A percentile compares a stretch with the other conserved stretches of the same genome.
These are phyloP conservation scores for Russula olivacea DNA, from an alignment of 768 basidiomycete genomes.

Conservation along the genomic window DNA sequence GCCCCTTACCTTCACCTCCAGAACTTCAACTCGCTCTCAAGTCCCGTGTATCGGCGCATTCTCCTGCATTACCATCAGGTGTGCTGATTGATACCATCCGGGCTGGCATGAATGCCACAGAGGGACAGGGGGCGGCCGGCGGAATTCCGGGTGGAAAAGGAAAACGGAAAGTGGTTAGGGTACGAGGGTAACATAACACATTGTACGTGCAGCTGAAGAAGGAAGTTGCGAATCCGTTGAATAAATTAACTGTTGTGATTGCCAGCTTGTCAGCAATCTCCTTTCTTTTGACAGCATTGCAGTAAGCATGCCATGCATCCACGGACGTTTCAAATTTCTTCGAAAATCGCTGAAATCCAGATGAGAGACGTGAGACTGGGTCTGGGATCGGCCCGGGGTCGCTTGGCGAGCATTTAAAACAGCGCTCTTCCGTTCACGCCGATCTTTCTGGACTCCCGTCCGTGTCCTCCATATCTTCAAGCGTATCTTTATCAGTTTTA, in stretches of 20 bases:
- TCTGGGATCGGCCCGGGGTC: too few relatives aligned
- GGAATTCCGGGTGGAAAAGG: constrained; percentile 24
- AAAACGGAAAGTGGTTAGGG: constrained; percentile 25
- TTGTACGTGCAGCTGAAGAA: not conserved
- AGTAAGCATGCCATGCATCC: too few relatives aligned
- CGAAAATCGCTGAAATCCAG: too few relatives aligned
- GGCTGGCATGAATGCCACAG: constrained; percentile 25
- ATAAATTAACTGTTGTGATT: constrained; percentile 13
- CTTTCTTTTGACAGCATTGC: not conserved
- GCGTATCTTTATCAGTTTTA: not conserved
- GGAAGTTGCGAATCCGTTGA: constrained; percentile 5
- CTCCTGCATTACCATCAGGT: constrained; percentile 22
- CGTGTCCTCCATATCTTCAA: not conserved
- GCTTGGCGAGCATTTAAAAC: too few relatives aligned
- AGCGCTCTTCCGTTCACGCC: too few relatives aligned
- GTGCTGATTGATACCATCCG: constrained; percentile 24
- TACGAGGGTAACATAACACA: constrained; percentile 17
- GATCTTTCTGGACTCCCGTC: not conserved
- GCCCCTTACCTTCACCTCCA: constrained; percentile 63
- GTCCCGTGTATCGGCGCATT: constrained; percentile 38
- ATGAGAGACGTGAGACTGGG: too few relatives aligned
- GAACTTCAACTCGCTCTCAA: constrained; percentile 67
- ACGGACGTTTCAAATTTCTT: too few relatives aligned
- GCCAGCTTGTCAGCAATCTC: not conserved
- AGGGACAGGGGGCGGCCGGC: constrained; percentile 14